A percentile compares a stretch with the other conserved stretches of the same genome.
These are phyloP conservation scores for Fraxinus quadrangulata DNA, from an alignment of 257 asterid species.

Conservation along the genomic window DNA sequence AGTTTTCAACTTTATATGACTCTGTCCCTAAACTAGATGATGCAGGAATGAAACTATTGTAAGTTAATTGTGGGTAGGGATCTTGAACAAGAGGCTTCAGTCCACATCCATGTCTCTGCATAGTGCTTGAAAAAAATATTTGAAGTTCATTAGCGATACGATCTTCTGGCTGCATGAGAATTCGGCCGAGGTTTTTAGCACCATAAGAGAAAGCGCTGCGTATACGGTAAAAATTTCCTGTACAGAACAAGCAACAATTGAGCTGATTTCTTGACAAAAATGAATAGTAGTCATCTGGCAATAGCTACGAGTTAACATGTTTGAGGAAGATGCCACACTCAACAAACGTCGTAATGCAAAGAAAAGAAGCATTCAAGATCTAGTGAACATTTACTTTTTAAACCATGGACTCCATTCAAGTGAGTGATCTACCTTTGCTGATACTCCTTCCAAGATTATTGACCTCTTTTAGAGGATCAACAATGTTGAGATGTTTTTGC, in stretches of 20 bases:
- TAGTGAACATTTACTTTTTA: not conserved
- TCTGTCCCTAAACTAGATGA: constrained; percentile 27
- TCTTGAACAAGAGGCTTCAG: constrained; percentile 57
- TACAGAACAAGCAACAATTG: not conserved
- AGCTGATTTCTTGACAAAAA: constrained; percentile 5
- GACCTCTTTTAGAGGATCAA: constrained; percentile 76
- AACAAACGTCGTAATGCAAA: constrained; percentile 4
- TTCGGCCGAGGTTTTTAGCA: constrained; percentile 63
- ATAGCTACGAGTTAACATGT: not conserved
- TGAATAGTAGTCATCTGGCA: not conserved
- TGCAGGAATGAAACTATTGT: constrained; percentile 29
- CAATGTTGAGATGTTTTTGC: constrained; percentile 68
- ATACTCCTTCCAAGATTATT: constrained; percentile 93
- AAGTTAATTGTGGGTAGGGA: constrained; percentile 23
- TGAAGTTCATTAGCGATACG: constrained; percentile 55
- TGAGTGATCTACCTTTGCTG: constrained; percentile 57
- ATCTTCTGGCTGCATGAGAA: constrained; percentile 55
- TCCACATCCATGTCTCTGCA: constrained; percentile 66
- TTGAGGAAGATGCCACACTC: not conserved
- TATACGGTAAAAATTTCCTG: constrained; percentile 82
- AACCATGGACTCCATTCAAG: constrained; percentile 12
- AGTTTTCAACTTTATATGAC: constrained; percentile 28
- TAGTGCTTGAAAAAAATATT: constrained; percentile 65
- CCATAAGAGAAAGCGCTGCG: constrained; percentile 88
- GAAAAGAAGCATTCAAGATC: not conserved